Conservation (phyloP, 495 filamentous ascomycete genomes). For the Talaromyces adpressus region DNA sequence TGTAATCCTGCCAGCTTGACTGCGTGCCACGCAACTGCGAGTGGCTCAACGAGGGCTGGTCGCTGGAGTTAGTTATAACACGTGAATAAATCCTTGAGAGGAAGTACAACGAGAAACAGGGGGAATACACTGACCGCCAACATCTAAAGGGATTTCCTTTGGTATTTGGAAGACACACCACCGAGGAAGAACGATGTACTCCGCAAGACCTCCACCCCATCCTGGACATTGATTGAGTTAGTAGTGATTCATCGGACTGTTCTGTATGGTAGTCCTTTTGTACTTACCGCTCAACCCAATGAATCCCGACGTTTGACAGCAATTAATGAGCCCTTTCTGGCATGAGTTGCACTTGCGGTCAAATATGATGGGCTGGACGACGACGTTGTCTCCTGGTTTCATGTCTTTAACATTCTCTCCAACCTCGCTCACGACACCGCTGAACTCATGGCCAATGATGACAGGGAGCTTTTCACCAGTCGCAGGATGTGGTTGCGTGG, state of each 20-base stretch:
- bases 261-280: not conserved
- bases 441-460: constrained; percentile 58
- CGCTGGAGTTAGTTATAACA: not conserved
- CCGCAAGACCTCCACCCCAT: constrained; percentile 47
- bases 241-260: not conserved
- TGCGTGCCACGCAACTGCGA: constrained; percentile 58
- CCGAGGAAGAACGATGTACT: constrained; percentile 40
- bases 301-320: constrained; percentile 54
- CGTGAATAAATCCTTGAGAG: not conserved
- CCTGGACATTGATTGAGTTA: constrained; percentile 15
- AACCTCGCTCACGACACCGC: constrained; percentile 50
- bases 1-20: constrained; percentile 44
- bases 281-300: constrained; percentile 46
- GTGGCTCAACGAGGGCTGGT: constrained; percentile 49
- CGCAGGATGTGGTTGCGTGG: constrained; percentile 48
- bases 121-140: constrained; percentile 30
- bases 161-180: constrained; percentile 37
- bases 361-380: constrained; percentile 55
- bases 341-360: constrained; percentile 50
- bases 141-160: constrained; percentile 41
- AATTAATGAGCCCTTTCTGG: constrained; percentile 43
- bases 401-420: constrained; percentile 44
- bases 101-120: not conserved
- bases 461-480: constrained; percentile 50
- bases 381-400: constrained; percentile 48